Evolutionary conservation across 2,329 filamentous ascomycete genomes (phyloP).

Genomic region (Tolypocladium amazonense): DNA sequence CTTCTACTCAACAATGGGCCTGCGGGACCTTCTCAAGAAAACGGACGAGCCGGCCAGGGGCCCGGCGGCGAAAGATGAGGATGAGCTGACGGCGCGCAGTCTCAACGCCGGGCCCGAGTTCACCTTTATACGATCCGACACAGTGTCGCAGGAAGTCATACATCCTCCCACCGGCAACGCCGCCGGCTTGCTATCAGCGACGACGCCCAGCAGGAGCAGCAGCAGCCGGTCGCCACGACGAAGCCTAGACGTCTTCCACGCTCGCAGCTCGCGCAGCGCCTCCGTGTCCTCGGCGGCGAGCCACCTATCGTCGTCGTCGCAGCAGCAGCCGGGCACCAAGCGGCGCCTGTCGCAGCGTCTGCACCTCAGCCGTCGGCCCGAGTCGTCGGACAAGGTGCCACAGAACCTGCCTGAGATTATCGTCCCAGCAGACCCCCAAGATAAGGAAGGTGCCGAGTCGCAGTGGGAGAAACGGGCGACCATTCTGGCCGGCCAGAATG

Average conservation of each 20-base stretch:
- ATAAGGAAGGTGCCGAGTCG: constrained; percentile 45
- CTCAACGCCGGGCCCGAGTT: constrained; percentile 50
- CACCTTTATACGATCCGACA: constrained; percentile 78
- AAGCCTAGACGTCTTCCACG: constrained; percentile 35
- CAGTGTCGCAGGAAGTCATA: constrained; percentile 67
- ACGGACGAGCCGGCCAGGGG: constrained; percentile 33
- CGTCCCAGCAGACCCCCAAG: constrained; percentile 29
- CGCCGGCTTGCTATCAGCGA: background rate
- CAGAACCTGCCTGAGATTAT: constrained; percentile 67
- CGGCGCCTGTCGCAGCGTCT: constrained; percentile 59
- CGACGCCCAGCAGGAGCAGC: background rate
- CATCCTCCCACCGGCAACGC: constrained; percentile 42
- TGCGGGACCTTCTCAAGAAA: constrained; percentile 44
- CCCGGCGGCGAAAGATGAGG: constrained; percentile 13
- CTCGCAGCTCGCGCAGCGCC: constrained; percentile 35
- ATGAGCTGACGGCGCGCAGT: constrained; percentile 20
- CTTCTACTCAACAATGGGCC: constrained; percentile 27
- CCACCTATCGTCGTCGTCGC: constrained; percentile 14
- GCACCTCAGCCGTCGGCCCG: constrained; percentile 48
- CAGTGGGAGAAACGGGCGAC: constrained; percentile 92
- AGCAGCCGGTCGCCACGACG: constrained; percentile 20
- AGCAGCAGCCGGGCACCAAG: constrained; percentile 13
- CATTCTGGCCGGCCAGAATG: constrained; percentile 62
- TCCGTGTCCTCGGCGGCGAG: constrained; percentile 33
- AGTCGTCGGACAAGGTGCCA: constrained; percentile 65